Conservation (phyloP, 2,329 filamentous ascomycete species). For the Monosporascus cannonballus region DNA sequence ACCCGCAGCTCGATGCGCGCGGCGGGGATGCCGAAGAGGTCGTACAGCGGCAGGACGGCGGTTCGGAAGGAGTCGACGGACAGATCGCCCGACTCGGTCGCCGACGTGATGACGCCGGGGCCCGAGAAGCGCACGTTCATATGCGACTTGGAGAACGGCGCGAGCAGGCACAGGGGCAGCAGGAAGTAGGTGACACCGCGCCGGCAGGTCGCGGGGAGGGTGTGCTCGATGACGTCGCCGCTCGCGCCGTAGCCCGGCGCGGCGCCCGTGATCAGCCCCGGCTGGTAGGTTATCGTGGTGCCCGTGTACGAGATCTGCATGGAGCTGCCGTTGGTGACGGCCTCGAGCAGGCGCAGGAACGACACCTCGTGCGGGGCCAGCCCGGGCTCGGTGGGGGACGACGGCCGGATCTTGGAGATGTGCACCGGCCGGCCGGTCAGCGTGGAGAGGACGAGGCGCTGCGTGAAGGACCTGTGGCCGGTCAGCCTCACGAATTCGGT, state of each 20-base stretch:
- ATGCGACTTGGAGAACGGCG: conserved; percentile 86
- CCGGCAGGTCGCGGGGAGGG: conserved; percentile 67
- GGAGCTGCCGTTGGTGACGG: conserved; percentile 88
- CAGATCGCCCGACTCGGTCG: conserved; percentile 78
- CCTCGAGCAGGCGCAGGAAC: conserved; percentile 88
- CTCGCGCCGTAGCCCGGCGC: conserved; percentile 67
- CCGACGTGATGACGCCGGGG: conserved; percentile 84
- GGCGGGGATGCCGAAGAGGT: conserved; percentile 75
- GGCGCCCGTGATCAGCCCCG: conserved; percentile 84
- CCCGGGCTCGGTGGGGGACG: conserved; percentile 79
- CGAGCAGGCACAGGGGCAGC: conserved; percentile 79
- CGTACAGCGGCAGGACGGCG: conserved; percentile 83
- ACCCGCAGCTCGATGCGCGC: conserved; percentile 82
- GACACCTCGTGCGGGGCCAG: conserved; percentile 91
- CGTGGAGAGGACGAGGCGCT: conserved; percentile 83
- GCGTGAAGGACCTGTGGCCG: conserved; percentile 73
- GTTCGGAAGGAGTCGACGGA: conserved; percentile 92
- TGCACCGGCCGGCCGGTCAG: conserved; percentile 84
- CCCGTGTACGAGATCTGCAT: conserved; percentile 97
- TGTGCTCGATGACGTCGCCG: conserved; percentile 69
- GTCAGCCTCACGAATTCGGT: conserved; percentile 68
- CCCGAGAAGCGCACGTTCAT: conserved; percentile 88
- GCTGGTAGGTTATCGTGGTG: conserved; percentile 86
- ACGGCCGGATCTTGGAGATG: conserved; percentile 88
- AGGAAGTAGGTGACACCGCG: conserved; percentile 90